Conservation (phyloP, 352 stramenopile genomes). For the Aphanomyces cochlioides region DNA sequence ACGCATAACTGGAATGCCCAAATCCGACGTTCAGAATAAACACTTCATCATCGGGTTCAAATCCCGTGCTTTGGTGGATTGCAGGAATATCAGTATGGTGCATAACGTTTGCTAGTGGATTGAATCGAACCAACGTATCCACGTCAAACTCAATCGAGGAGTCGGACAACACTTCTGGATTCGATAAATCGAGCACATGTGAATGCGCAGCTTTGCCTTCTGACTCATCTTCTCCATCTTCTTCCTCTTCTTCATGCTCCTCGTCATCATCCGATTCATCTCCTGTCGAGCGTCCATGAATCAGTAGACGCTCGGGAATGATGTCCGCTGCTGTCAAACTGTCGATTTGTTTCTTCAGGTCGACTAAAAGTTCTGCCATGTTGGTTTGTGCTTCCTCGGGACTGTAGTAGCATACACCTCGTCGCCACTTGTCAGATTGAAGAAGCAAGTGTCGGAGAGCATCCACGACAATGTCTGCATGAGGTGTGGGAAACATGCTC, state of each 20-base stretch:
- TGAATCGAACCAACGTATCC: not conserved
- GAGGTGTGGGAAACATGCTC: slow-evolving; percentile 33
- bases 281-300: slow-evolving; percentile 4
- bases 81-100: slow-evolving; percentile 13
- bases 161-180: not conserved
- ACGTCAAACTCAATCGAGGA: not conserved
- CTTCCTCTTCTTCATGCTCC: slow-evolving; percentile 17
- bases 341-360: slow-evolving; percentile 1
- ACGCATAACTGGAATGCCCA: slow-evolving; percentile 21
- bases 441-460: slow-evolving; percentile 33
- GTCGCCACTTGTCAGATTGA: slow-evolving; percentile 13
- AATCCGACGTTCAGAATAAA: slow-evolving; percentile 26
- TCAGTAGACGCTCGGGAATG: slow-evolving; percentile 18
- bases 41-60: not conserved
- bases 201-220: not conserved
- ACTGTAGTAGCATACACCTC: slow-evolving; percentile 13
- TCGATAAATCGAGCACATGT: slow-evolving; percentile 10
- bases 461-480: slow-evolving; percentile 34
- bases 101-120: slow-evolving; percentile 24
- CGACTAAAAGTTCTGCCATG: not conserved
- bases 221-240: slow-evolving; percentile 15
- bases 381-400: not conserved
- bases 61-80: slow-evolving; percentile 4
- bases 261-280: slow-evolving; percentile 10
- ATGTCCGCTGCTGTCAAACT: slow-evolving; percentile 13